Percentiles rank a stretch among this genome's conserved stretches.
Conservation (phyloP, 2,329 filamentous ascomycete genomes). For the Amesomyces nigricolor region DNA sequence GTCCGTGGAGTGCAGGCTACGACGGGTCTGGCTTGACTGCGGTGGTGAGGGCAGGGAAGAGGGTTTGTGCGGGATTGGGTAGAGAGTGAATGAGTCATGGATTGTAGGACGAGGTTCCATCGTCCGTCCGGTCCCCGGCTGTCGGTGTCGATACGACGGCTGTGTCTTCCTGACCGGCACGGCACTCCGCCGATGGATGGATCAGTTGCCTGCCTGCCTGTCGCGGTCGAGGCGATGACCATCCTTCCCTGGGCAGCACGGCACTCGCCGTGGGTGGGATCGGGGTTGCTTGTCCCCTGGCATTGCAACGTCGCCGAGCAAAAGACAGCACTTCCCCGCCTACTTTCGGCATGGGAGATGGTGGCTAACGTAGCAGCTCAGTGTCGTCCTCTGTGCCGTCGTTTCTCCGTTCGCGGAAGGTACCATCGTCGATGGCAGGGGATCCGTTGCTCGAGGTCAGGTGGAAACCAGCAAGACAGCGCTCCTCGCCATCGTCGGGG, state of each 20-base stretch:
- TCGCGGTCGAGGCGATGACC: not conserved
- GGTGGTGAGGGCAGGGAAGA: slow-evolving; percentile 11
- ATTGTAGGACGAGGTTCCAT: too few species aligned
- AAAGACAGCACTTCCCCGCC: not conserved
- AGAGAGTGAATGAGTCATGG: slow-evolving; percentile 5
- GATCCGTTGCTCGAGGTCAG: slow-evolving; percentile 2
- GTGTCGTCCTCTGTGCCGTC: not conserved
- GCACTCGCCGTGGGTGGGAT: slow-evolving; percentile 5
- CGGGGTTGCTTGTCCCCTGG: slow-evolving; percentile 5
- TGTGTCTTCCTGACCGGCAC: too few species aligned
- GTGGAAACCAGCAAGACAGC: slow-evolving; percentile 9
- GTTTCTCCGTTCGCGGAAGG: slow-evolving; percentile 11
- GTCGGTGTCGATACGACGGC: too few species aligned
- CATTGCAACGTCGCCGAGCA: slow-evolving; percentile 17
- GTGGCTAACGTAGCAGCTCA: not conserved
- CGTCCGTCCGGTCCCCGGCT: too few species aligned
- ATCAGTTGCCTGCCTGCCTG: too few species aligned
- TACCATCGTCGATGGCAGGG: not conserved
- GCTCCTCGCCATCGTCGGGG: slow-evolving; percentile 16
- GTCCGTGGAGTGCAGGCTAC: slow-evolving; percentile 2
- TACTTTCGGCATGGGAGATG: slow-evolving; percentile 9
- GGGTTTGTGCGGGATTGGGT: not conserved
- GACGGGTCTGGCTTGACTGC: slow-evolving; percentile 2
- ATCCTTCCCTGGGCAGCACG: slow-evolving; percentile 15
- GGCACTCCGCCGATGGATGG: too few species aligned